Conservation (phyloP, 2,329 filamentous ascomycete species). For the Apiospora aurea region DNA sequence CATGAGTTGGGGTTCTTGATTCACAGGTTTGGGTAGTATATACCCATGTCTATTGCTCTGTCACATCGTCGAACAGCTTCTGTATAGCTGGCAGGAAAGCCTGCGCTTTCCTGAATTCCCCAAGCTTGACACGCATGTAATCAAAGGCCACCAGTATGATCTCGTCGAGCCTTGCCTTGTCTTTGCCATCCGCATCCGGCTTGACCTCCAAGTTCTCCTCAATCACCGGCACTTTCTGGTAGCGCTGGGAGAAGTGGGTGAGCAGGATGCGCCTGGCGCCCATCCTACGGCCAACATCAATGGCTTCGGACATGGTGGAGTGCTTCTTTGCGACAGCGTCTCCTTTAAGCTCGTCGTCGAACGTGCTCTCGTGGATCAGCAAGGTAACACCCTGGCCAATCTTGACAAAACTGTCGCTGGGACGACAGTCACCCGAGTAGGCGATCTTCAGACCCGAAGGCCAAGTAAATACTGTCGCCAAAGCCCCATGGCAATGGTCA, state of each 20-base stretch:
- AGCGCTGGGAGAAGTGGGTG: slow-evolving; percentile 95
- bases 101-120: slow-evolving; percentile 43
- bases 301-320: slow-evolving; percentile 85
- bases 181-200: slow-evolving; percentile 34
- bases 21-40: not conserved
- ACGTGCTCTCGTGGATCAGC: slow-evolving; percentile 94
- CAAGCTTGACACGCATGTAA: slow-evolving; percentile 71
- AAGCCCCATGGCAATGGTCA: slow-evolving; percentile 79
- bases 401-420: slow-evolving; percentile 70
- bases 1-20: not conserved
- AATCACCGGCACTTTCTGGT: slow-evolving; percentile 74
- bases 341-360: slow-evolving; percentile 80
- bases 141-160: slow-evolving; percentile 79
- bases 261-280: slow-evolving; percentile 79
- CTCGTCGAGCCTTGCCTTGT: slow-evolving; percentile 51
- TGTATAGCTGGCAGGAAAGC: slow-evolving; percentile 42
- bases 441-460: slow-evolving; percentile 83
- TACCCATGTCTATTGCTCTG: slow-evolving; percentile 13
- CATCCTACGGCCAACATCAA: slow-evolving; percentile 81
- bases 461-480: slow-evolving; percentile 80
- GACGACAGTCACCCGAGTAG: slow-evolving; percentile 94
- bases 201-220: slow-evolving; percentile 31
- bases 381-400: slow-evolving; percentile 81
- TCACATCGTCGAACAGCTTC: slow-evolving; percentile 38
- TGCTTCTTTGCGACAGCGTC: slow-evolving; percentile 91